These are phyloP conservation scores for Fraxinus pennsylvanica DNA, from an alignment of 257 asterid genomes.

Conservation along the genomic window DNA sequence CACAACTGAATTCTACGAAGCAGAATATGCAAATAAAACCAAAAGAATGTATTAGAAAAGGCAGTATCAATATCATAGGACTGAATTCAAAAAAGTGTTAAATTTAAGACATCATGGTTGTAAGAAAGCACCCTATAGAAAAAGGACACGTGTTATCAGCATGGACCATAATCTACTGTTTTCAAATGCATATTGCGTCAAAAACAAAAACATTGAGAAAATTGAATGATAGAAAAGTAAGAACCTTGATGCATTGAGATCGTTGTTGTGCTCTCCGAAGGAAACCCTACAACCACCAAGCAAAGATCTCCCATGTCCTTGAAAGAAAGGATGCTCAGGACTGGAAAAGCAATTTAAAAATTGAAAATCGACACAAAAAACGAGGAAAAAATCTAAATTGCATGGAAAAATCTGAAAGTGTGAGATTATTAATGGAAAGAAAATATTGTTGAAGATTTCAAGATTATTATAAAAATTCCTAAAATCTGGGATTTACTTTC, in stretches of 20 bases:
- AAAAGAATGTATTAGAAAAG: background rate
- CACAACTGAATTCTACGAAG: background rate
- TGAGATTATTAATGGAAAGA: slow-evolving; percentile 11
- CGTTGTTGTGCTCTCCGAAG: slow-evolving; percentile 56
- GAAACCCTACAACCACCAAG: slow-evolving; percentile 71
- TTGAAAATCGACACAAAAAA: background rate
- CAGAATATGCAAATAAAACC: background rate
- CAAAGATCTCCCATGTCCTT: slow-evolving; percentile 83
- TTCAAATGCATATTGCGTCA: slow-evolving; percentile 1
- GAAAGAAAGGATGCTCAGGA: slow-evolving; percentile 78
- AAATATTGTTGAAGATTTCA: background rate
- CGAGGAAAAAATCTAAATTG: slow-evolving; percentile 6
- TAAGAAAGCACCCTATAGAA: background rate
- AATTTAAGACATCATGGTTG: background rate
- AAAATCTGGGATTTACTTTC: background rate
- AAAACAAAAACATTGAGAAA: background rate
- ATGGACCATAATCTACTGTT: background rate
- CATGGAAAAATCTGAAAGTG: background rate
- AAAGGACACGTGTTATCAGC: background rate
- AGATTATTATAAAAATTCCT: background rate
- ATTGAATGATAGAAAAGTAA: slow-evolving; percentile 18
- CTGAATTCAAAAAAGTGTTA: background rate
- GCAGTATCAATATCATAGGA: background rate
- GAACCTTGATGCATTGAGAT: slow-evolving; percentile 70
- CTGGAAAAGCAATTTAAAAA: slow-evolving; percentile 36